Conservation (phyloP, 75 land plant genomes). For the Sequoia sempervirens region DNA sequence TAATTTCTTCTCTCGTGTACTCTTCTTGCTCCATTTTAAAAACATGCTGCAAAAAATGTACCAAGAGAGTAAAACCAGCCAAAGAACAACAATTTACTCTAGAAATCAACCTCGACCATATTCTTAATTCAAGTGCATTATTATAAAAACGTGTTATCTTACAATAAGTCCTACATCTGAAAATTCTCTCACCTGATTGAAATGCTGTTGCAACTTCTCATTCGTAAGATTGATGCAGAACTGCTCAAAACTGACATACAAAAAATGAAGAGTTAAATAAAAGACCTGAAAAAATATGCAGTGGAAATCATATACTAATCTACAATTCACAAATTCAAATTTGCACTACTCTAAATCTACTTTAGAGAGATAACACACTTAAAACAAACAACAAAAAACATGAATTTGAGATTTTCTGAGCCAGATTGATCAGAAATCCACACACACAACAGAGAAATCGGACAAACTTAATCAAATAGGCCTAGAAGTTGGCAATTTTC, state of each 20-base stretch:
- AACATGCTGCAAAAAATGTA: constrained; percentile 62
- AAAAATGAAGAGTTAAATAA: not conserved
- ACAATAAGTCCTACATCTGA: not conserved
- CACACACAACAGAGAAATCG: not conserved
- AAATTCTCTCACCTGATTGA: constrained; percentile 37
- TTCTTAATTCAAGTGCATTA: not conserved
- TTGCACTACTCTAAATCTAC: not conserved
- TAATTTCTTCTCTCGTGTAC: constrained; percentile 87
- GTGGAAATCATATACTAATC: not conserved
- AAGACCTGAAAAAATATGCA: not conserved
- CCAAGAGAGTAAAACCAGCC: not conserved
- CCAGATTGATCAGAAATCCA: not conserved
- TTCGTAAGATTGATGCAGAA: constrained; percentile 52
- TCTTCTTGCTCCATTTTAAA: constrained; percentile 99
- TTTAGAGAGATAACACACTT: not conserved
- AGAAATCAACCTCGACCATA: not conserved
- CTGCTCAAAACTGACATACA: constrained; percentile 37
- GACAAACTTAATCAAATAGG: not conserved
- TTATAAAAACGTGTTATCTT: not conserved
- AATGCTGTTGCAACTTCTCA: constrained; percentile 56
- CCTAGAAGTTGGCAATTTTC: not conserved
- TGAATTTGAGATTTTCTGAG: not conserved
- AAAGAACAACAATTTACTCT: not conserved
- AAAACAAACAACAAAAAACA: not conserved
- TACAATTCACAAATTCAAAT: not conserved